phyloP scores from a whole-genome alignment of 2,329 filamentous ascomycete genomes.

The Scedosporium boydii region DNA sequence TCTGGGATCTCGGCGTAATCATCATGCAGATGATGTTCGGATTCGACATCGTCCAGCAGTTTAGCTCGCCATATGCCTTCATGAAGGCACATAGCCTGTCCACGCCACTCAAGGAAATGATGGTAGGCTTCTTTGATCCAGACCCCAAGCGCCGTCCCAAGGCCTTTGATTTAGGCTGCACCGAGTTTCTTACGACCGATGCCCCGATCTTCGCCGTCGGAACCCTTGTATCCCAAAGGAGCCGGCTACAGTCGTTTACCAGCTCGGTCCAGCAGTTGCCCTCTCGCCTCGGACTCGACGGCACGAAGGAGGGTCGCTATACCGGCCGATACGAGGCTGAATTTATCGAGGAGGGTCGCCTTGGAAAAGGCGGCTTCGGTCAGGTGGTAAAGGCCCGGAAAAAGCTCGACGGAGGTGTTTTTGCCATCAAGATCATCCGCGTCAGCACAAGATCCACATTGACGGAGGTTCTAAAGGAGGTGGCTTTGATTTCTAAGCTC shows the following conservation, averaged over 20 bases:
- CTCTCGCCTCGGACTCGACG: conserved; percentile 5
- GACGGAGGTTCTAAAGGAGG: conserved; percentile 75
- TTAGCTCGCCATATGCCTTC: conserved; percentile 67
- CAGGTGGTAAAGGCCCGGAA: conserved; percentile 94
- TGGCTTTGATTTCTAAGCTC: conserved; percentile 80
- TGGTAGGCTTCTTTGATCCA: conserved; percentile 74
- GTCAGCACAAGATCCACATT: conserved; percentile 44
- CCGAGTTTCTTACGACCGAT: conserved; percentile 57
- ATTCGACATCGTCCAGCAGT: conserved; percentile 62
- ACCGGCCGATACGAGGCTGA: conserved; percentile 70
- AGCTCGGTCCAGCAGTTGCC: conserved; percentile 22
- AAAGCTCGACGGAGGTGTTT: conserved; percentile 85
- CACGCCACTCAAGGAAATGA: conserved; percentile 65
- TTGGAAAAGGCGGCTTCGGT: conserved; percentile 91
- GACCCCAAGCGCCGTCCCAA: conserved; percentile 78
- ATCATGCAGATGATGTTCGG: conserved; percentile 94
- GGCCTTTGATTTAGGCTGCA: conserved; percentile 63
- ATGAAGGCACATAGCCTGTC: conserved; percentile 65
- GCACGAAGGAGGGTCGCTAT: neutral
- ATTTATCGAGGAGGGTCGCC: conserved; percentile 78
- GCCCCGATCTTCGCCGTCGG: conserved; percentile 38
- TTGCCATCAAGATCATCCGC: conserved; percentile 93
- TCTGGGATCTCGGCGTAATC: conserved; percentile 91
- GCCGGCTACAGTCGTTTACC: conserved; percentile 18
- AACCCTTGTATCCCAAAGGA: neutral